Percentiles rank a stretch among this genome's conserved stretches.
Evolutionary conservation across 495 filamentous ascomycete species (phyloP).

Genomic region (Penicillium soppii): DNA sequence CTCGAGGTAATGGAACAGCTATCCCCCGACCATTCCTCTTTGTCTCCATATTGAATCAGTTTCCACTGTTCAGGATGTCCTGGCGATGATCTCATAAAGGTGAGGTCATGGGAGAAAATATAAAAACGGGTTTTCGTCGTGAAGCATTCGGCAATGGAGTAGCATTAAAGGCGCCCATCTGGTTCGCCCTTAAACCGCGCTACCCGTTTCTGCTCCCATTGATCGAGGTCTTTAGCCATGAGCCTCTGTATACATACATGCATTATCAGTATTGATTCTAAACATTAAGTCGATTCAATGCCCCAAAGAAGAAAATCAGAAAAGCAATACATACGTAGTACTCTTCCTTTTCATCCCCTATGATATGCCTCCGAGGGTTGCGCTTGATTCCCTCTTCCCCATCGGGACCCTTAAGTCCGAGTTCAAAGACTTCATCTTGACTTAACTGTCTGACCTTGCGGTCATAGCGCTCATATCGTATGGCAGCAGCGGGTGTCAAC

Average conservation of each 20-base stretch:
- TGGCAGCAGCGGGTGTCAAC: constrained; percentile 86
- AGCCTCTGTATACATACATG: constrained; percentile 58
- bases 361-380: constrained; percentile 43
- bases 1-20: background rate
- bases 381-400: constrained; percentile 48
- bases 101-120: constrained; percentile 3
- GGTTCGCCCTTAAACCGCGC: constrained; percentile 83
- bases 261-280: constrained; percentile 5
- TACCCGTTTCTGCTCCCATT: constrained; percentile 95
- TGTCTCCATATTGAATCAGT: background rate
- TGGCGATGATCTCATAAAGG: constrained; percentile 1
- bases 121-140: background rate
- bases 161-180: constrained; percentile 73
- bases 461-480: constrained; percentile 92
- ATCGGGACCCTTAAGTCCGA: constrained; percentile 62
- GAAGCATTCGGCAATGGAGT: background rate
- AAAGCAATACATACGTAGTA: constrained; percentile 72
- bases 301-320: background rate
- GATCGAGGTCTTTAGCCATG: constrained; percentile 86
- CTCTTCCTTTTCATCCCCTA: constrained; percentile 75
- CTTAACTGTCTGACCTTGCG: constrained; percentile 77
- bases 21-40: background rate
- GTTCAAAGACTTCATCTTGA: constrained; percentile 69
- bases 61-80: background rate
- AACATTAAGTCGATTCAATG: constrained; percentile 18